These are phyloP conservation scores for Bolboschoenus planiculmis DNA, from an alignment of 176 grass and related monocot species.

Conservation along the genomic window DNA sequence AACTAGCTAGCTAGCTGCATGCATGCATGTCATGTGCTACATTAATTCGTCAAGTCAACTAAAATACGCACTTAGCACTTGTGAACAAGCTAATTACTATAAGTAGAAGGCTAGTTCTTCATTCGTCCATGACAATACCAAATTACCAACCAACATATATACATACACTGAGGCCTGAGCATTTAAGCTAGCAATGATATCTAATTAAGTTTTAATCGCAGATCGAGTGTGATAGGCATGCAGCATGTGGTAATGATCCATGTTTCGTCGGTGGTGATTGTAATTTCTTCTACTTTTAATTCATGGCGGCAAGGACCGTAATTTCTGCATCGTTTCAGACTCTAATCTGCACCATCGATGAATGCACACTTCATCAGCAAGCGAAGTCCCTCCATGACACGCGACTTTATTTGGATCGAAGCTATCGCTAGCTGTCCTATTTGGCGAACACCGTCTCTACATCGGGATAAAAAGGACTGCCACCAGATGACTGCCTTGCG, in stretches of 20 bases:
- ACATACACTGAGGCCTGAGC: too few species aligned
- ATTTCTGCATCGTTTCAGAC: not conserved
- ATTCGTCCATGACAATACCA: not conserved
- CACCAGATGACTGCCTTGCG: not conserved
- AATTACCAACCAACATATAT: not conserved
- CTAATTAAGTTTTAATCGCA: not conserved
- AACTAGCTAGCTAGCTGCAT: not conserved
- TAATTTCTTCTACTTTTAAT: not conserved
- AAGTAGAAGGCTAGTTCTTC: not conserved
- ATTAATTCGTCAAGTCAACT: not conserved
- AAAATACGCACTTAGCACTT: not conserved
- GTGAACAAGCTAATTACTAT: not conserved
- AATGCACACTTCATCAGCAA: conserved; percentile 10
- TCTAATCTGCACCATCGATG: not conserved
- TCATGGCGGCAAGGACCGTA: not conserved
- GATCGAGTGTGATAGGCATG: not conserved
- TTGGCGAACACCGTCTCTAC: conserved; percentile 14
- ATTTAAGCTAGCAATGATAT: not conserved
- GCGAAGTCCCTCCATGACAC: not conserved
- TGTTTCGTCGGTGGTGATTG: not conserved
- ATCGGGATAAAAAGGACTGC: not conserved
- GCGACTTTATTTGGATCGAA: conserved; percentile 8
- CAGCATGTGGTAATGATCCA: not conserved
- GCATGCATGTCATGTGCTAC: not conserved
- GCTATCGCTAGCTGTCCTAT: conserved; percentile 11